Percentiles rank a stretch among this genome's conserved stretches.
These are phyloP conservation scores for Dioszegia aurantiaca DNA, from an alignment of 768 basidiomycete species.

Conservation along the genomic window DNA sequence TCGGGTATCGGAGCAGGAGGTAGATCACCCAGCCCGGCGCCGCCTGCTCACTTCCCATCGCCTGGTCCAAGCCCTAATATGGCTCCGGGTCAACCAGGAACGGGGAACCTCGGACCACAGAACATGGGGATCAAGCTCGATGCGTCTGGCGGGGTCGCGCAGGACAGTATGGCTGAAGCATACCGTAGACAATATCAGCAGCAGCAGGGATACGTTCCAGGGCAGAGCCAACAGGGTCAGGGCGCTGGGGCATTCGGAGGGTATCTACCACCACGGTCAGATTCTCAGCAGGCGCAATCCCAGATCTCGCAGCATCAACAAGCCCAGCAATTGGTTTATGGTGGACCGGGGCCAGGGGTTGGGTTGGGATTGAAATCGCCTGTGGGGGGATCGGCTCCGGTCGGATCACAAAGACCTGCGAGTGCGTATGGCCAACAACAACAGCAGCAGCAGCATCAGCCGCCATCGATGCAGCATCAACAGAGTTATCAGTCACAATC, in stretches of 20 bases:
- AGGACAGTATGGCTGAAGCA: slow-evolving; percentile 58
- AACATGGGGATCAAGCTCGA: slow-evolving; percentile 78
- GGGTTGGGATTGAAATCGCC: slow-evolving; percentile 21
- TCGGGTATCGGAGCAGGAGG: slow-evolving; percentile 71
- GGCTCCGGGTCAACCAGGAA: slow-evolving; percentile 19
- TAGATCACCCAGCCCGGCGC: slow-evolving; percentile 57
- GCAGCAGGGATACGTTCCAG: slow-evolving; percentile 13
- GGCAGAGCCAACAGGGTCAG: slow-evolving; percentile 10
- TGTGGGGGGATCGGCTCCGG: slow-evolving; percentile 13
- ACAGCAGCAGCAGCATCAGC: slow-evolving; percentile 15
- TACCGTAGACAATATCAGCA: slow-evolving; percentile 46
- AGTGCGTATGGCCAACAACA: slow-evolving; percentile 20
- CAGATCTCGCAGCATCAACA: slow-evolving; percentile 5
- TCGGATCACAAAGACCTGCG: slow-evolving; percentile 27
- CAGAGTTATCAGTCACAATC: slow-evolving; percentile 2
- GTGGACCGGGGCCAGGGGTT: not conserved
- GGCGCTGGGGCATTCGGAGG: slow-evolving; percentile 5
- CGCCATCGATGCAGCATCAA: slow-evolving; percentile 5
- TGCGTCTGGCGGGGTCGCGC: slow-evolving; percentile 71
- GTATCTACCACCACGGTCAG: slow-evolving; percentile 7
- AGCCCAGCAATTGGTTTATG: not conserved
- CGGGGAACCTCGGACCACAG: slow-evolving; percentile 66
- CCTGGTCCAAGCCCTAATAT: slow-evolving; percentile 52
- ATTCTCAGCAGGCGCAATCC: slow-evolving; percentile 2
- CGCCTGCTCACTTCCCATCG: slow-evolving; percentile 53